Percentiles rank a stretch among this genome's conserved stretches.
phyloP scores from a whole-genome alignment of 345 rosid genomes.

The Arabis alpina region DNA sequence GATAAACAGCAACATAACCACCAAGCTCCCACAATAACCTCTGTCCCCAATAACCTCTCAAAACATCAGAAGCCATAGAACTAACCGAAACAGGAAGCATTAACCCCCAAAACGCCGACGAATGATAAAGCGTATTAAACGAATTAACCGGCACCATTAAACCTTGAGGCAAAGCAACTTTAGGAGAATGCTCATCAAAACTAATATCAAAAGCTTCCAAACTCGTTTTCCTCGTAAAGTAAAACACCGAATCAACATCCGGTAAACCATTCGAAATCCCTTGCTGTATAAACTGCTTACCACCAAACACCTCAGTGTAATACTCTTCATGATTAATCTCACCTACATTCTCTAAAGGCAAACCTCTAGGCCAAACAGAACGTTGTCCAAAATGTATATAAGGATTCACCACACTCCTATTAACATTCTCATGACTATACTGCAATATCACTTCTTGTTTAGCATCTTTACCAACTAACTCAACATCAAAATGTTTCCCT shows the following conservation, averaged over 20 bases:
- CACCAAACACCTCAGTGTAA: constrained; percentile 91
- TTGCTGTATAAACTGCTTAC: constrained; percentile 96
- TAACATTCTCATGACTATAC: constrained; percentile 80
- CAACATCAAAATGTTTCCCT: constrained; percentile 91
- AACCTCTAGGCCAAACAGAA: constrained; percentile 98
- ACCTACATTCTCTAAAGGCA: constrained; percentile 94
- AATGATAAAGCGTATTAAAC: constrained; percentile 87
- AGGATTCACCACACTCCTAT: constrained; percentile 85
- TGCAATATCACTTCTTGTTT: constrained; percentile 85
- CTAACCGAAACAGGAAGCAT: constrained; percentile 99
- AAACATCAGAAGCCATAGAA: constrained; percentile 95
- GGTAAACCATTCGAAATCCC: constrained; percentile 96
- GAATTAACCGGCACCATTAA: constrained; percentile 94
- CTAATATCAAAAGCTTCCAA: constrained; percentile 87
- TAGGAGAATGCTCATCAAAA: constrained; percentile 90
- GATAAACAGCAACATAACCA: constrained; percentile 89
- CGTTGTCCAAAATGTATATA: constrained; percentile 96
- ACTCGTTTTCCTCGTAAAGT: constrained; percentile 80
- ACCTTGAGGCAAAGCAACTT: constrained; percentile 96
- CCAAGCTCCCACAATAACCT: constrained; percentile 99
- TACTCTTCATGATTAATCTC: constrained; percentile 88
- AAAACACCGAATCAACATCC: constrained; percentile 98
- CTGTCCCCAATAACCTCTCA: constrained; percentile 99
- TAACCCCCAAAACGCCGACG: constrained; percentile 94
- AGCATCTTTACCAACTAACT: constrained; percentile 78